Evolutionary conservation across 2,329 filamentous ascomycete genomes (phyloP), one percentile per base, ranked within the genome.

Genomic region (Cladosporium sp.): DNA sequence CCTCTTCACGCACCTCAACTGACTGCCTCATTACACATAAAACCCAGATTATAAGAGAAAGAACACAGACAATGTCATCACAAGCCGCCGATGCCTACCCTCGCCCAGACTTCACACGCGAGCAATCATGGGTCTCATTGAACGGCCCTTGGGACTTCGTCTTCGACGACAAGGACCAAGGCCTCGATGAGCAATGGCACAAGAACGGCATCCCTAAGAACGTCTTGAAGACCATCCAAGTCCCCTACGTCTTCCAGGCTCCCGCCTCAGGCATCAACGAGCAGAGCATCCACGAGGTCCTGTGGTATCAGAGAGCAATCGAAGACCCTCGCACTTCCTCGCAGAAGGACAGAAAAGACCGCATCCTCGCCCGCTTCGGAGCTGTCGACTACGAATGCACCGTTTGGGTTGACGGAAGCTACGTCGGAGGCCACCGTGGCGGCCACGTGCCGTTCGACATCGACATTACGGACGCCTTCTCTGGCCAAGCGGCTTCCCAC

Each of bases 231-330:
- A 71, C 74, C 9, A 86, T 86, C 56, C 71, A 76, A 34, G 82
- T 86, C 0, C 83, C 83, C 0, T 87, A 79, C 58, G 82, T 81
- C 2, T 86, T 85, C 60, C 84, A 86, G 63, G 76, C 78, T 4
- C 77, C 77, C 0, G 82, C 82, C 0, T 85, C 82, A 0, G 81
- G 82, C 2, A 79, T 86, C 58, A 74, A 79, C 55, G 77, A 84
- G 33, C 76, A 76, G 50, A 79, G 77, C 46, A 80, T 81, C 2
- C 84, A 86, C 62, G 82, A 86, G 64, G 79, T 86, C 3, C 64
- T 86, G 8, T 86, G 83, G 83, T 86, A 86, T 60, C 79, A 85
- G 66, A 74, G 71, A 14, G 14, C 54, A 34, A 56, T 64, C 34
- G 52, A 58, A 34, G 63, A 67, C 48, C 45, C 62, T 18, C 62